Evolutionary conservation across 139 green algal genomes (phyloP).

Genomic region (Auxenochlorella protothecoides): DNA sequence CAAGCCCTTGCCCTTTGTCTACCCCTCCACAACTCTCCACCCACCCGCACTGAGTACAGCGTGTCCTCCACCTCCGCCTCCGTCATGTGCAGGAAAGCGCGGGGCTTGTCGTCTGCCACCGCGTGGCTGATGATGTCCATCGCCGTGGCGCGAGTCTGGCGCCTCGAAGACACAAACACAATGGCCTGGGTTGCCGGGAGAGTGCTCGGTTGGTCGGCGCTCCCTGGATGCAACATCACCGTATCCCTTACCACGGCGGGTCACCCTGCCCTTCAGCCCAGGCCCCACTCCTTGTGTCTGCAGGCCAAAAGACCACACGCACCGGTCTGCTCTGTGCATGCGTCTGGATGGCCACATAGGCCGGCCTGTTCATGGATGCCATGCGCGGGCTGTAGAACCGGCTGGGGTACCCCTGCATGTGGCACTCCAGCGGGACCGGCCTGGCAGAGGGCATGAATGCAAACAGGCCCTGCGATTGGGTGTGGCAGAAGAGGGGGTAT

Average conservation of each 20-base stretch:
- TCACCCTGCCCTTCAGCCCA: too few relatives aligned
- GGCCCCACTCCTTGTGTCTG: too few relatives aligned
- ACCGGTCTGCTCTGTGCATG: constrained; percentile 88
- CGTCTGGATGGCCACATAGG: constrained; percentile 88
- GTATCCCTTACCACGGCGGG: too few relatives aligned
- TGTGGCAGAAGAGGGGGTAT: too few relatives aligned
- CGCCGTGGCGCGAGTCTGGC: constrained; percentile 92
- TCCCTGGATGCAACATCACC: too few relatives aligned
- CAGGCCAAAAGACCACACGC: constrained; percentile 21
- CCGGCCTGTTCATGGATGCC: constrained; percentile 97
- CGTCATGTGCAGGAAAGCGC: constrained; percentile 68
- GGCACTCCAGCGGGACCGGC: constrained; percentile 86
- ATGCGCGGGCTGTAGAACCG: constrained; percentile 97
- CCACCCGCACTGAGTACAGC: constrained; percentile 5
- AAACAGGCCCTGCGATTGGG: constrained; percentile 66
- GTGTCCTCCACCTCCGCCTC: constrained; percentile 55
- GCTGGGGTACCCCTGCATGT: constrained; percentile 89
- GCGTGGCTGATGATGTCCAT: constrained; percentile 91
- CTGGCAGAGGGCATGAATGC: constrained; percentile 94
- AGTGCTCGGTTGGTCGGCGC: too few relatives aligned
- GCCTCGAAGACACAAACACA: constrained; percentile 59
- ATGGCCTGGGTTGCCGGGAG: constrained; percentile 3
- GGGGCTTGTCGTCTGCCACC: constrained; percentile 74
- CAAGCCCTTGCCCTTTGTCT: too few relatives aligned
- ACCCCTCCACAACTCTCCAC: too few relatives aligned